phyloP scores from a whole-genome alignment of 352 stramenopile genomes.

The Pythium vanterpoolii region DNA sequence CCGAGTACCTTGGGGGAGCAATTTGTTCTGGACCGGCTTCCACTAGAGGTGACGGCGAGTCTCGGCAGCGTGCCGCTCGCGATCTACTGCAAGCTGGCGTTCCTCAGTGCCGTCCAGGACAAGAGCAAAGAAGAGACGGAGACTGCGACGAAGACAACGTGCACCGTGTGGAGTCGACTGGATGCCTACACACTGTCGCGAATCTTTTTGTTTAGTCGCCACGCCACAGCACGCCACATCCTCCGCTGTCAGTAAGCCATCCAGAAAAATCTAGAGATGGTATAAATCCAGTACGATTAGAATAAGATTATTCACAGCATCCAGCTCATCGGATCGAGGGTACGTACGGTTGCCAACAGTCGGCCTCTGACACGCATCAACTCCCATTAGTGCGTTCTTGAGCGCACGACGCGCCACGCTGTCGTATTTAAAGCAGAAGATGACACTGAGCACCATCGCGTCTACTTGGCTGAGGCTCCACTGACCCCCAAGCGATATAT shows the following conservation, averaged over 20 bases:
- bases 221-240: neutral
- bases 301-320: no score
- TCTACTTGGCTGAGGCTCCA: conserved; percentile 5
- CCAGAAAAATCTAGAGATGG: no score
- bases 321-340: neutral
- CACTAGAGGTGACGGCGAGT: neutral
- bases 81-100: neutral
- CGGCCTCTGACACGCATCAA: neutral
- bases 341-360: neutral
- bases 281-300: no score
- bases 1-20: neutral
- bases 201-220: conserved; percentile 1
- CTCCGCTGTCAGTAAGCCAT: neutral
- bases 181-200: neutral
- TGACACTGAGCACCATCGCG: conserved; percentile 6
- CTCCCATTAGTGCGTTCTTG: neutral
- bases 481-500: neutral
- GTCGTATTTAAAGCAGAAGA: conserved; percentile 5
- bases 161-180: neutral
- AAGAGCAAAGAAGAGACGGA: neutral
- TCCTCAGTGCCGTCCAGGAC: neutral
- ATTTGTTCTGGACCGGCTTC: neutral
- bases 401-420: conserved; percentile 3
- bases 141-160: no score
- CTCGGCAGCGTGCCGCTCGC: neutral